A percentile compares a stretch with the other conserved stretches of the same genome.
phyloP scores from a whole-genome alignment of 2,329 filamentous ascomycete genomes.

The Albifimbria verrucaria region DNA sequence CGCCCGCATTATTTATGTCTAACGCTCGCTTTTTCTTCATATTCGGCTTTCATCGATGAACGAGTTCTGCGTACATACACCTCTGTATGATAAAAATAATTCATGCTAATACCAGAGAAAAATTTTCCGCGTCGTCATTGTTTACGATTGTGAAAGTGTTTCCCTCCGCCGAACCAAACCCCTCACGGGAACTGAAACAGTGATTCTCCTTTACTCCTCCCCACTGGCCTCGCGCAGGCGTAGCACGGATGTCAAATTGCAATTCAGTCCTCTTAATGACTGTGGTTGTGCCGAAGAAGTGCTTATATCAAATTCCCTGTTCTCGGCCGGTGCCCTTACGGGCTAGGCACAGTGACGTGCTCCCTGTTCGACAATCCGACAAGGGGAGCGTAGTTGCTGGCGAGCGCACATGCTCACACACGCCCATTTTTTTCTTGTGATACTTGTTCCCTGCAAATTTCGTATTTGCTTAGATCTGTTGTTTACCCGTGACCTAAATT shows the following conservation, averaged over 20 bases:
- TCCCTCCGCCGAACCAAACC: too few species aligned
- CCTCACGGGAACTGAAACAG: too few species aligned
- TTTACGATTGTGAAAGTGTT: not conserved
- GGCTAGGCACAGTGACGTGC: constrained; percentile 17
- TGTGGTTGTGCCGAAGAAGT: constrained; percentile 99
- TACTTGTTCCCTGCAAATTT: too few species aligned
- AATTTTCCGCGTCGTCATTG: not conserved
- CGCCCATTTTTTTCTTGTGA: too few species aligned
- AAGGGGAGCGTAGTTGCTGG: constrained; percentile 16
- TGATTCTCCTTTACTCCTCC: not conserved
- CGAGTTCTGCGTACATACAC: not conserved
- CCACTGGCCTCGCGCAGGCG: constrained; percentile 4
- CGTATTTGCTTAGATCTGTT: too few species aligned
- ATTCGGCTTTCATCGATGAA: not conserved
- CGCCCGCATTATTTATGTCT: not conserved
- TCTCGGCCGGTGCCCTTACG: constrained; percentile 19
- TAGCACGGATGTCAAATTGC: constrained; percentile 99
- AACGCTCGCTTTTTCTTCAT: not conserved
- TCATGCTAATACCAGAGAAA: not conserved
- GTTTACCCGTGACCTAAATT: too few species aligned
- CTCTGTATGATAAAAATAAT: not conserved
- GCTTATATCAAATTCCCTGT: constrained; percentile 66
- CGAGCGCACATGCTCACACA: constrained; percentile 19
- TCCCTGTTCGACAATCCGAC: constrained; percentile 8
- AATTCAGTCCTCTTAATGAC: constrained; percentile 78